Conservation (phyloP, 176 grass and related monocot genomes). For the Oryza coarctata region DNA sequence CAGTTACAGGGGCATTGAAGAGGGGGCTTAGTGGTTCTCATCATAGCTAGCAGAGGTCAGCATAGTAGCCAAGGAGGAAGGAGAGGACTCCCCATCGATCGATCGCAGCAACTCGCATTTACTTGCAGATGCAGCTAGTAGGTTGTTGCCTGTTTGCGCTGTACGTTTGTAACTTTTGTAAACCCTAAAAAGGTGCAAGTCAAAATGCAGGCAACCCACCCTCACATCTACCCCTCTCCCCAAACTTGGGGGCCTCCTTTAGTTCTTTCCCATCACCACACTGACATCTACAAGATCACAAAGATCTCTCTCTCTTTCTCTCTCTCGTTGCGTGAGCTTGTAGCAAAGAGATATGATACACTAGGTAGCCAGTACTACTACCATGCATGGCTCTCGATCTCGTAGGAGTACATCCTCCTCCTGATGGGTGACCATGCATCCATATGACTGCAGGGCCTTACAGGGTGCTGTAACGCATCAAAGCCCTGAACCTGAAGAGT, state of each 20-base stretch:
- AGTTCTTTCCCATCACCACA: constrained; percentile 18
- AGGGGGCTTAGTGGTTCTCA: constrained; percentile 31
- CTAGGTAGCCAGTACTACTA: constrained; percentile 2
- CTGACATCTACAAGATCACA: constrained; percentile 23
- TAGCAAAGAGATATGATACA: constrained; percentile 42
- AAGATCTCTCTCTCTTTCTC: constrained; percentile 1
- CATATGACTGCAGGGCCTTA: constrained; percentile 25
- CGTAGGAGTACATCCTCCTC: neutral
- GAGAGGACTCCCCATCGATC: neutral
- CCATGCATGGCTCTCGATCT: neutral
- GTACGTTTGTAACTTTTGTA: constrained; percentile 24
- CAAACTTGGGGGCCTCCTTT: constrained; percentile 29
- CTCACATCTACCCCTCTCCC: constrained; percentile 32
- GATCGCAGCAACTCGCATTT: constrained; percentile 22
- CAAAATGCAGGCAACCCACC: constrained; percentile 41
- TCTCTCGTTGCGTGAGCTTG: constrained; percentile 49
- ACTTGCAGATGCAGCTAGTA: constrained; percentile 11
- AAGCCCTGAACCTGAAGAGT: constrained; percentile 38
- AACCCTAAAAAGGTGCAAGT: constrained; percentile 46
- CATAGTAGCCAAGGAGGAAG: constrained; percentile 6
- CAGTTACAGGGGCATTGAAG: constrained; percentile 40
- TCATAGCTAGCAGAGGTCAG: constrained; percentile 18
- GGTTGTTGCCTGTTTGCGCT: neutral
- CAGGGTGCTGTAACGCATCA: constrained; percentile 15
- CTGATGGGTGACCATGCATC: constrained; percentile 41